Evolutionary conservation across 371 early-diverging fungal species (phyloP), one percentile per base, ranked within the genome.

Genomic region (Mucor mucedo): DNA sequence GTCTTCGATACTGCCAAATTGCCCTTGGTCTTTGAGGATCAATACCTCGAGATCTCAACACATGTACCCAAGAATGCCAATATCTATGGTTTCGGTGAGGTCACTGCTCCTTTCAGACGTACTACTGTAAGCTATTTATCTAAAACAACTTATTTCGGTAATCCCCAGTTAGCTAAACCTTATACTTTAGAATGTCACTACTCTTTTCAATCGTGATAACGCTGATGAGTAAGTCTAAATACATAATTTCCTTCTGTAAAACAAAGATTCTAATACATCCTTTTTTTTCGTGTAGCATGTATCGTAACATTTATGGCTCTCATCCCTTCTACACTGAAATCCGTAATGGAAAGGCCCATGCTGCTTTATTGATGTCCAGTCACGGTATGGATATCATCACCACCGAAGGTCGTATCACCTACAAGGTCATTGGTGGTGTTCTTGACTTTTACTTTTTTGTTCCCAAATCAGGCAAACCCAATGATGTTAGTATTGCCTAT

Each of bases 381-480:
- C 87, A 92, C 55, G 93, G 91, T n/a, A 90, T 92, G 91, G 93
- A 92, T 66, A 78, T 92, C 3, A 69, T 84, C 21, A 66, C 89
- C 27, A 60, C 69, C 0, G 70, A 79, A 16, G 70, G 69, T 28
- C 81, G 82, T 14, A 74, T 92, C 33, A 83, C 88, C 11, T 92
- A 85, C 60, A 86, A 87, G 45, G 76, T 82, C 27, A 80, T 91
- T 58, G 91, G 91, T 33, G 91, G 91, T 60, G 66, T 87, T 10
- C 58, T 87, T 0, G 91, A 90, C 42, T 83, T 84, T 45, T 83
- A 80, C 59, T 74, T 91, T 54, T 90, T 91, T 63, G 65, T 72
- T 29, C 89, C 91, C 2, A 70, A 73, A 7, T 62, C 68, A 39
- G 62, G 60, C 16, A 69, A 56, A 5, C 89, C 92, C 5, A 68